Evolutionary conservation across 176 grass and related monocot species (phyloP).

Genomic region (Zoysia japonica): DNA sequence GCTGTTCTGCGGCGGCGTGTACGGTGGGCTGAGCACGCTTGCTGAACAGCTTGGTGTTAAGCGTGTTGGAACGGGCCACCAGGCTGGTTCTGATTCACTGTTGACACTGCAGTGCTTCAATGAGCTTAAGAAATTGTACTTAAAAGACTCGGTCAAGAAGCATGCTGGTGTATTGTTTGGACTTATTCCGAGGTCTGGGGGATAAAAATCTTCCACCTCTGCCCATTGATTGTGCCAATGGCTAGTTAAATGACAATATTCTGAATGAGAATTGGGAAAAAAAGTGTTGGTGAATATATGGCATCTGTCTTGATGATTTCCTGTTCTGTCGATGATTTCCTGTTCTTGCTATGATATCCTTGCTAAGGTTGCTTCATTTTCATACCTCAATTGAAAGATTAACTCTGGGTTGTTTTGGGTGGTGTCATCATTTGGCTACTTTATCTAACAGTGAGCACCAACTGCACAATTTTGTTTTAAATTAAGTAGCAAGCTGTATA

Average conservation of each 20-base stretch:
- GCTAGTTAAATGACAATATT: slow-evolving; percentile 57
- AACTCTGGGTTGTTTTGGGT: not conserved
- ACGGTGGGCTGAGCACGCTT: slow-evolving; percentile 75
- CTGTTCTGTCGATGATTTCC: slow-evolving; percentile 23
- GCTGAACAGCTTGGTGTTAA: slow-evolving; percentile 48
- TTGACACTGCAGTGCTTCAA: slow-evolving; percentile 54
- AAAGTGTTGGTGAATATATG: slow-evolving; percentile 42
- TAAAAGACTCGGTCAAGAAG: slow-evolving; percentile 42
- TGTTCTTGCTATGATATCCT: slow-evolving; percentile 28
- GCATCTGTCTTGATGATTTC: slow-evolving; percentile 34
- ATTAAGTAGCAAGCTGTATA: not conserved
- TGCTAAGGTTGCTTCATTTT: slow-evolving; percentile 12
- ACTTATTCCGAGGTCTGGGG: slow-evolving; percentile 50
- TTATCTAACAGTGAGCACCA: not conserved
- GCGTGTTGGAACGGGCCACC: slow-evolving; percentile 64
- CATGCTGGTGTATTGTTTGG: slow-evolving; percentile 82
- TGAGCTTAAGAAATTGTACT: slow-evolving; percentile 55
- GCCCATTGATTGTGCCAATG: slow-evolving; percentile 52
- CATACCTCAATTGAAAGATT: slow-evolving; percentile 14
- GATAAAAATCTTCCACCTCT: slow-evolving; percentile 27
- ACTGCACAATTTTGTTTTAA: slow-evolving; percentile 12
- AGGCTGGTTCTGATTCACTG: slow-evolving; percentile 71
- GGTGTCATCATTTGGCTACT: not conserved
- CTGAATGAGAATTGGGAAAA: slow-evolving; percentile 42
- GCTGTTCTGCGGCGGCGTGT: slow-evolving; percentile 56